Percentiles rank a stretch among this genome's conserved stretches.
phyloP scores from a whole-genome alignment of 2,329 filamentous ascomycete genomes.

The Lecanicillium sp. region DNA sequence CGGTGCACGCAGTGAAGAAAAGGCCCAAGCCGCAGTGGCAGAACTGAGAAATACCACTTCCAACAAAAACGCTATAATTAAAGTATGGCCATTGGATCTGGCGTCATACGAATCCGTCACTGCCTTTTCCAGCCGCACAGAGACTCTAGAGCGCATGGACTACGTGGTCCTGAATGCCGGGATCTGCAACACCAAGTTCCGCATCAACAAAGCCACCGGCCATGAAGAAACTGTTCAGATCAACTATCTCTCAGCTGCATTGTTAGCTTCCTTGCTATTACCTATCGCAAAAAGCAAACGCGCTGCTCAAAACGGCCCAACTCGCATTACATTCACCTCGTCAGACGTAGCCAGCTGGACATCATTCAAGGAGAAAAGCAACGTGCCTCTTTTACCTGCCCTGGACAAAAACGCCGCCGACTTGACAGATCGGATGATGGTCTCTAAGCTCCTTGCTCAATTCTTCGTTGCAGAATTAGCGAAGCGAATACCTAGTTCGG shows the following conservation, averaged over 20 bases:
- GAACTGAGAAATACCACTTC: slow-evolving; percentile 2
- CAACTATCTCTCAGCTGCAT: slow-evolving; percentile 41
- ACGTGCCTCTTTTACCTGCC: slow-evolving; percentile 11
- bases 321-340: slow-evolving; percentile 15
- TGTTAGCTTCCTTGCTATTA: slow-evolving; percentile 37
- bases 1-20: slow-evolving; percentile 20
- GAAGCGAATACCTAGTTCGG: slow-evolving; percentile 14
- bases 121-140: slow-evolving; percentile 24
- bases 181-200: slow-evolving; percentile 2
- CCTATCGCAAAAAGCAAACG: slow-evolving; percentile 32
- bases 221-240: slow-evolving; percentile 36
- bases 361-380: slow-evolving; percentile 11
- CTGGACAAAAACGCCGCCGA: slow-evolving; percentile 9
- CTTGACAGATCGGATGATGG: slow-evolving; percentile 11
- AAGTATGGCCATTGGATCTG: slow-evolving; percentile 28
- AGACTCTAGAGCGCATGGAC: slow-evolving; percentile 26
- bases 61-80: slow-evolving; percentile 13
- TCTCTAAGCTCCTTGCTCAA: slow-evolving; percentile 22
- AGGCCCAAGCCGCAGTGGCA: slow-evolving; percentile 16
- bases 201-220: slow-evolving; percentile 19
- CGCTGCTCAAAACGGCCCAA: slow-evolving; percentile 3
- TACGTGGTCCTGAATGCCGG: slow-evolving; percentile 28
- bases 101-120: slow-evolving; percentile 28
- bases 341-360: slow-evolving; percentile 15
- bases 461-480: slow-evolving; percentile 23